Evolutionary conservation across 768 basidiomycete genomes (phyloP), one percentile per base, ranked within the genome.

Genomic region (Suillus occidentalis): DNA sequence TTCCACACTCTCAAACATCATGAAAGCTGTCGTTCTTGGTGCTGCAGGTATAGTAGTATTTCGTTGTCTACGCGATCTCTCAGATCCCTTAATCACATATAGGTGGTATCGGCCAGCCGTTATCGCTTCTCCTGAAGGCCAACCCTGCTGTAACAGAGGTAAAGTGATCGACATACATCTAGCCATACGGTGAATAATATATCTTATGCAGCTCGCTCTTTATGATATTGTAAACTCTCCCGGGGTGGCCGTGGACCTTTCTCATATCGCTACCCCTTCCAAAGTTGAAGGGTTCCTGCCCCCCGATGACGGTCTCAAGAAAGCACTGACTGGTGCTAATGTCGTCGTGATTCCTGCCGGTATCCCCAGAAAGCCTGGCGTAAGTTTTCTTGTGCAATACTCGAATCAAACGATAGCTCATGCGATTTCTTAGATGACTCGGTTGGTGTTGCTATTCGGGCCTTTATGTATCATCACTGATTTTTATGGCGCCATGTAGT

Each of bases 201-300:
- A 37, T 53, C 60, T 4, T 20, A 36, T 61, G 22, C 71, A 95
- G 90, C 90, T 99, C 60, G 82, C 87, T 61, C 87, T 98, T 65
- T 98, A 84, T 76, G 97, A 99, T 94, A 96, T 98, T 79, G 94
- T 96, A 72, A 92, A 94, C 78, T 91, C 95, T n/a, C 94, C 94
- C 18, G 97, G 97, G 74, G 97, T 99, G 68, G 95, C 95, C 42
- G 93, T 89, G 65, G 97, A 99, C 82, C 83, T 98, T 65, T 90
- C 92, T 63, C 97, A 98, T 77, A 96, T 99, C 79, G 84, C 92
- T 61, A 96, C 95, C 43, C 88, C 90, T 13, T 89, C 94, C 50
- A 90, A 91, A 77, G 89, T 95, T 36, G 82, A 85, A 65, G 95
- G 95, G n/a, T 91, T 83, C 76, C 84, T 94, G 20, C 84, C 89